Evolutionary conservation across 2,329 filamentous ascomycete species (phyloP).

Genomic region (Xylariaceae sp.): DNA sequence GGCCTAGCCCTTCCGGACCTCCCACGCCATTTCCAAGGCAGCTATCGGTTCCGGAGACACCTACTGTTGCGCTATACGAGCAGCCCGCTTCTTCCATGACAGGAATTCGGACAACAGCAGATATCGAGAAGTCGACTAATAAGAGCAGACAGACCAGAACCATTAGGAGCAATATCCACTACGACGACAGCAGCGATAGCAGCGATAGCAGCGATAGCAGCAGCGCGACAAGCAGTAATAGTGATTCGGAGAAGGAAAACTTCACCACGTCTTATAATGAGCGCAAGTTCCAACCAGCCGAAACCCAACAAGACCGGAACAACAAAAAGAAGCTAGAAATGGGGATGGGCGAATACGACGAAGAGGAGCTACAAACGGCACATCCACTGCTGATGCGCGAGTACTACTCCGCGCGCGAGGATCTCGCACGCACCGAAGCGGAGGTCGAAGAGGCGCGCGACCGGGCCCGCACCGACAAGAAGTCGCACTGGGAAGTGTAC

Average conservation of each 20-base stretch:
- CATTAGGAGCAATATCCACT: not conserved
- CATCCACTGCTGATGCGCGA: constrained; percentile 5
- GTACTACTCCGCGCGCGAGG: not conserved
- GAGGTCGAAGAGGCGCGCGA: not conserved
- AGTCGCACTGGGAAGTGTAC: not conserved
- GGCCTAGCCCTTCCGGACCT: not conserved
- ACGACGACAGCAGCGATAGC: constrained; percentile 1
- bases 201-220: not conserved
- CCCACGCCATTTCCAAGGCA: constrained; percentile 7
- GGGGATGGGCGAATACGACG: constrained; percentile 2
- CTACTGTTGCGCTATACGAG: constrained; percentile 22
- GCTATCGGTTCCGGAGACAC: constrained; percentile 1
- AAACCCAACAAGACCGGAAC: not conserved
- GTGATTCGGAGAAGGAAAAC: constrained; percentile 16
- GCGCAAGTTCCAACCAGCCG: not conserved
- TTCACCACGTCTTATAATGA: not conserved
- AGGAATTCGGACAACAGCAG: too few species aligned
- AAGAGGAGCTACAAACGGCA: not conserved
- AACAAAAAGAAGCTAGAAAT: not conserved
- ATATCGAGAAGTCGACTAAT: not conserved
- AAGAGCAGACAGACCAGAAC: not conserved
- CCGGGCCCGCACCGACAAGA: too few species aligned
- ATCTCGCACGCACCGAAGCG: not conserved
- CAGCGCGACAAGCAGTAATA: not conserved
- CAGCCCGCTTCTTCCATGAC: not conserved